phyloP scores from a whole-genome alignment of 2,329 filamentous ascomycete genomes.

The Aspergillus sp. region DNA sequence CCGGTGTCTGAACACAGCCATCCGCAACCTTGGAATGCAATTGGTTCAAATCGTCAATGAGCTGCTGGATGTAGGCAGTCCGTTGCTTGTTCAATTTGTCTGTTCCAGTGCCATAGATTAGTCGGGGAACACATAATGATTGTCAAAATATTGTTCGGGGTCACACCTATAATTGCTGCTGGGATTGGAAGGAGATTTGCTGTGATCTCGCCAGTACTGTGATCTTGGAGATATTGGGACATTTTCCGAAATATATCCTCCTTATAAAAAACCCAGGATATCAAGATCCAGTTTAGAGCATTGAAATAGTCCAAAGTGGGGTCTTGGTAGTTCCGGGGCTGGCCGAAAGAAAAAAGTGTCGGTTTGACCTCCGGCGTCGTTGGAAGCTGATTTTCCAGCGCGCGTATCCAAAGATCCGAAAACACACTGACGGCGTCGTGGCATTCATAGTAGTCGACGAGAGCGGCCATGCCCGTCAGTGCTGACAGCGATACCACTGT shows the following conservation, averaged over 20 bases:
- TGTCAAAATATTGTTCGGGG: no score
- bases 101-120: not conserved
- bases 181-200: not conserved
- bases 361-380: not conserved
- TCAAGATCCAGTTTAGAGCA: not conserved
- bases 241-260: not conserved
- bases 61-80: not conserved
- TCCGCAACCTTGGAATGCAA: no score
- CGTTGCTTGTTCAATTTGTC: not conserved
- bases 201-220: not conserved
- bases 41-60: not conserved
- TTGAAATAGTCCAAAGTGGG: not conserved
- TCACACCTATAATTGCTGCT: not conserved
- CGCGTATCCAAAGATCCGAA: constrained; percentile 16
- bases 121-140: no score
- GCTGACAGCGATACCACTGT: not conserved
- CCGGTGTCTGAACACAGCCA: not conserved
- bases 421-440: constrained; percentile 18
- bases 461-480: constrained; percentile 13
- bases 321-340: no score
- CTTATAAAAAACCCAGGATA: constrained; percentile 6
- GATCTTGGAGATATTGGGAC: no score
- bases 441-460: constrained; percentile 25
- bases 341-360: no score
- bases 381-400: not conserved